Conservation (phyloP, 768 basidiomycete genomes). For the Dioszegia crocea region DNA sequence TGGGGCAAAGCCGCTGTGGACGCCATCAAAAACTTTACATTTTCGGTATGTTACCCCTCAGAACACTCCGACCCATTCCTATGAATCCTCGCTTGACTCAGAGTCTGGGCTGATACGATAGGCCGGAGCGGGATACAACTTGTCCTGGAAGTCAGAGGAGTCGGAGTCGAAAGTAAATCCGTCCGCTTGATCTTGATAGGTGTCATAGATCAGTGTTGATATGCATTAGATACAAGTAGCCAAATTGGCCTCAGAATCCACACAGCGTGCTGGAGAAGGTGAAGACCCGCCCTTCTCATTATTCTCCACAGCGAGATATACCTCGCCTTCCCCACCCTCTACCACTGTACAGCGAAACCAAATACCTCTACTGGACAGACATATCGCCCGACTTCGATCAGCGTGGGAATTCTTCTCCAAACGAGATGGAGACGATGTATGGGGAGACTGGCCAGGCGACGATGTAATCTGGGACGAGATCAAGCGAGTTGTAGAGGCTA, state of each 20-base stretch:
- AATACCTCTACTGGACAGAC: conserved; percentile 28
- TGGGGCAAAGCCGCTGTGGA: conserved; percentile 45
- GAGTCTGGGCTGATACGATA: conserved; percentile 10
- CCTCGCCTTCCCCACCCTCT: conserved; percentile 10
- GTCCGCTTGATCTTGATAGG: conserved; percentile 15
- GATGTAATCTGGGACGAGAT: conserved; percentile 23
- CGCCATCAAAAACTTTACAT: conserved; percentile 37
- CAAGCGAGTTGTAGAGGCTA: conserved; percentile 8
- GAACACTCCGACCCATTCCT: no score
- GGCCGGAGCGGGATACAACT: conserved; percentile 32
- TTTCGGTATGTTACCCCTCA: conserved; percentile 28
- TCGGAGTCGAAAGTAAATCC: background rate
- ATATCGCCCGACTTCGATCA: conserved; percentile 26
- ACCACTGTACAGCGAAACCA: background rate
- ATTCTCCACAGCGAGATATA: conserved; percentile 42
- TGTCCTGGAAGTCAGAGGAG: conserved; percentile 25
- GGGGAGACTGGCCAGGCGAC: conserved; percentile 35
- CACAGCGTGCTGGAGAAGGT: background rate
- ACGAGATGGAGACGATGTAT: conserved; percentile 18
- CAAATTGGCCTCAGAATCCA: background rate
- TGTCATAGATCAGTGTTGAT: conserved; percentile 4
- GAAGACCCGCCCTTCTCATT: conserved; percentile 7
- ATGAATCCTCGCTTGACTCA: no score
- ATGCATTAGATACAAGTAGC: conserved; percentile 1
- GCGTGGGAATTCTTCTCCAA: conserved; percentile 24